Percentiles rank a stretch among this genome's conserved stretches.
Conservation (phyloP, 768 basidiomycete species). For the Russula dissimulans region DNA sequence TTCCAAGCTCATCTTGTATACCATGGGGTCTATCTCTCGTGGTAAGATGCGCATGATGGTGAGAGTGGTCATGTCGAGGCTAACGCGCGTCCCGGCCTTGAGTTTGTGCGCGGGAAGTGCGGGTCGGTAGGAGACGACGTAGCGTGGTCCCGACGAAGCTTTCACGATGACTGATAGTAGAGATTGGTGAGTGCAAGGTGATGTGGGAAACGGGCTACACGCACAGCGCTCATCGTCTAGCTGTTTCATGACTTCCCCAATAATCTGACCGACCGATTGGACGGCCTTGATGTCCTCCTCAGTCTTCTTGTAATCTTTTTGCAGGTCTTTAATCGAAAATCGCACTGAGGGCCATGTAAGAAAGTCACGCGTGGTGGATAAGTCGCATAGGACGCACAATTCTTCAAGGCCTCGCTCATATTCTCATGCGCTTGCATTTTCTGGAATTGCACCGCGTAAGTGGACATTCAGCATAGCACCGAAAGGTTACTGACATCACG, state of each 20-base stretch:
- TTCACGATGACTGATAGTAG: slow-evolving; percentile 81
- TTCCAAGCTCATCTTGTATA: slow-evolving; percentile 99
- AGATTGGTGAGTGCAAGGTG: neutral
- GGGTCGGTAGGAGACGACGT: slow-evolving; percentile 95
- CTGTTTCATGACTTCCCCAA: slow-evolving; percentile 98
- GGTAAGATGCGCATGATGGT: slow-evolving; percentile 99
- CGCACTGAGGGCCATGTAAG: slow-evolving; percentile 50
- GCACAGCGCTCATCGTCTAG: slow-evolving; percentile 94
- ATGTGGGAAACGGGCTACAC: slow-evolving; percentile 25
- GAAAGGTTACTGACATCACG: slow-evolving; percentile 46
- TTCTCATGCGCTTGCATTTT: slow-evolving; percentile 92
- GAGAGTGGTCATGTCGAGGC: slow-evolving; percentile 97
- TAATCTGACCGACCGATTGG: slow-evolving; percentile 97
- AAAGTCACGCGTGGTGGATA: neutral
- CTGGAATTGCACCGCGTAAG: slow-evolving; percentile 34
- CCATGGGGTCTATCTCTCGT: slow-evolving; percentile 93
- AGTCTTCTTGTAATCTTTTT: slow-evolving; percentile 86
- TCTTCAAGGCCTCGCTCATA: slow-evolving; percentile 83
- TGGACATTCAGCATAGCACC: slow-evolving; percentile 3
- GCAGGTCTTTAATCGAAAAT: slow-evolving; percentile 81
- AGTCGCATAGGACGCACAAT: slow-evolving; percentile 43
- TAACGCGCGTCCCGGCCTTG: slow-evolving; percentile 89
- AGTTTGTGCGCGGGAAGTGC: slow-evolving; percentile 87
- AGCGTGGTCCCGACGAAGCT: slow-evolving; percentile 95
- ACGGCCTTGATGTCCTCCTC: slow-evolving; percentile 99